These are phyloP conservation scores for Solanum appendiculatum DNA, from an alignment of 257 asterid species.

Conservation along the genomic window DNA sequence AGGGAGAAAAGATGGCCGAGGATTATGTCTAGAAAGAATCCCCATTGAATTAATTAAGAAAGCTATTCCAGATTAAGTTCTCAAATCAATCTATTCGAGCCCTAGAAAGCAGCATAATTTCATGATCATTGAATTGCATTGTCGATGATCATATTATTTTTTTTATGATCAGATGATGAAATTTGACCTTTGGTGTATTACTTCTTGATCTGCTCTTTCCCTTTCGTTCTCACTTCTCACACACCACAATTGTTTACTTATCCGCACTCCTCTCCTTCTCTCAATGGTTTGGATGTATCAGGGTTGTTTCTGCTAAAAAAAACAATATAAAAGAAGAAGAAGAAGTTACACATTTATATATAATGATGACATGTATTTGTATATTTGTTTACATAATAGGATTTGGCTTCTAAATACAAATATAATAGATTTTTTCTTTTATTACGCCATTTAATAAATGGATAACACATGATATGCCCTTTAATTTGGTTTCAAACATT, in stretches of 20 bases:
- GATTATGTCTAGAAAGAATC: slow-evolving; percentile 7
- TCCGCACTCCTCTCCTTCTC: slow-evolving; percentile 19
- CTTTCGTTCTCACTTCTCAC: background rate
- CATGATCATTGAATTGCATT: background rate
- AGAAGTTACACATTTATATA: background rate
- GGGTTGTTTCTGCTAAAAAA: background rate
- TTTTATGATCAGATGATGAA: background rate
- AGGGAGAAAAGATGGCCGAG: slow-evolving; percentile 17
- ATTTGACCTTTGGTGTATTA: background rate
- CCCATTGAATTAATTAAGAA: slow-evolving; percentile 17
- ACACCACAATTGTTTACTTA: background rate
- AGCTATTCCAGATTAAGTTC: background rate
- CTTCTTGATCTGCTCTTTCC: background rate
- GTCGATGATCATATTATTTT: background rate
- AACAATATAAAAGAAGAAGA: background rate
- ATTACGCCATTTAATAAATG: too few species aligned
- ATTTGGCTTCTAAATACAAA: background rate
- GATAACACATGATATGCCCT: background rate
- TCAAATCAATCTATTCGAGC: background rate
- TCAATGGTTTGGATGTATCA: background rate
- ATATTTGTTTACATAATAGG: background rate
- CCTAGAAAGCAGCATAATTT: background rate
- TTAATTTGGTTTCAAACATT: too few species aligned
- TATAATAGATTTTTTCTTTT: background rate
- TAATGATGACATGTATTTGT: background rate